Conservation (phyloP, 352 stramenopile species). For the Globisporangium takayamanum region DNA sequence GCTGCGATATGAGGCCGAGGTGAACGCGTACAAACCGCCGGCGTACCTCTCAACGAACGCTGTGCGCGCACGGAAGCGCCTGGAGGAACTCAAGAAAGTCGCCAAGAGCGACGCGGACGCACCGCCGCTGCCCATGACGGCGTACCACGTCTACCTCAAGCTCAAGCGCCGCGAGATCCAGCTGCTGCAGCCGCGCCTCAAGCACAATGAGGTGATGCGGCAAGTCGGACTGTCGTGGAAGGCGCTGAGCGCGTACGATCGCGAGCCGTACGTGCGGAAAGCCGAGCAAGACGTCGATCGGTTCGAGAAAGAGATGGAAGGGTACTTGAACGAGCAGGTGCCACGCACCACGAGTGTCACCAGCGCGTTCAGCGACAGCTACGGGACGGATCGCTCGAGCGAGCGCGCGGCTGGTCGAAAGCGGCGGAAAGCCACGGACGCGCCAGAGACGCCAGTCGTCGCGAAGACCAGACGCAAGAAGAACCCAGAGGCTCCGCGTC, state of each 20-base stretch:
- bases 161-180: slow-evolving; percentile 32
- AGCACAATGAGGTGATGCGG: slow-evolving; percentile 42
- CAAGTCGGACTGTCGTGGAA: slow-evolving; percentile 42
- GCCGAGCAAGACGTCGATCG: slow-evolving; percentile 38
- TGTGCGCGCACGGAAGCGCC: slow-evolving; percentile 17
- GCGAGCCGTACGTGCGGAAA: slow-evolving; percentile 24
- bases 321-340: slow-evolving; percentile 11
- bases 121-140: slow-evolving; percentile 32
- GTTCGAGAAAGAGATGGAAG: slow-evolving; percentile 48
- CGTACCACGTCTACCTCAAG: slow-evolving; percentile 35
- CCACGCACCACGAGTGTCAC: neutral
- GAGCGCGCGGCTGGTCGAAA: slow-evolving; percentile 10
- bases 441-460: neutral
- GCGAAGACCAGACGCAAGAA: slow-evolving; percentile 13
- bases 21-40: slow-evolving; percentile 40
- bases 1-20: slow-evolving; percentile 36
- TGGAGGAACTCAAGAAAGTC: slow-evolving; percentile 32
- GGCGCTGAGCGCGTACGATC: slow-evolving; percentile 23
- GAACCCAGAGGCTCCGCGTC: slow-evolving; percentile 21
- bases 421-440: slow-evolving; percentile 7
- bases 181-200: slow-evolving; percentile 17
- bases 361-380: slow-evolving; percentile 1
- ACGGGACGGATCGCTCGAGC: neutral
- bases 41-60: slow-evolving; percentile 23
- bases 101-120: slow-evolving; percentile 24